These are phyloP conservation scores for Leccinum truebloodii DNA, from an alignment of 768 basidiomycete species.

Conservation along the genomic window DNA sequence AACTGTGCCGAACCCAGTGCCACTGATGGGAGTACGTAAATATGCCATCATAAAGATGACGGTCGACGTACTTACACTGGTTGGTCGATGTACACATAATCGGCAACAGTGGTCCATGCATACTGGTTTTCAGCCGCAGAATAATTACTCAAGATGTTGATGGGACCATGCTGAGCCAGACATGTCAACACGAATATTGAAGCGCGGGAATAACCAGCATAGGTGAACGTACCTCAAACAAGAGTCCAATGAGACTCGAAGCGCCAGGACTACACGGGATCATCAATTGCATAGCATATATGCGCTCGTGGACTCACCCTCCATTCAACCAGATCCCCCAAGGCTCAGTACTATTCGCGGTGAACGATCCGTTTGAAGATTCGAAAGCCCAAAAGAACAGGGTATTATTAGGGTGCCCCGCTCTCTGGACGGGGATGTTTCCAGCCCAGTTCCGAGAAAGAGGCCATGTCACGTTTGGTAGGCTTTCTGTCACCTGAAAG, in stretches of 20 bases:
- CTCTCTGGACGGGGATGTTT: constrained; percentile 61
- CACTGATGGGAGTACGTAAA: constrained; percentile 36
- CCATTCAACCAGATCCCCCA: constrained; percentile 78
- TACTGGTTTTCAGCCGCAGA: constrained; percentile 48
- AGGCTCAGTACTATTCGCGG: constrained; percentile 44
- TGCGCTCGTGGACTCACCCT: constrained; percentile 42
- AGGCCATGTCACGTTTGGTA: constrained; percentile 60
- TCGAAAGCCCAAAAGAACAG: constrained; percentile 69
- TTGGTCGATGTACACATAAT: constrained; percentile 70
- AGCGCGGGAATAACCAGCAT: neutral
- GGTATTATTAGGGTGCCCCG: constrained; percentile 62
- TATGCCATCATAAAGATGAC: neutral
- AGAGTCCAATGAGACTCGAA: constrained; percentile 62
- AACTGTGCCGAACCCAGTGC: constrained; percentile 64
- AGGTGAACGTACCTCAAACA: constrained; percentile 52
- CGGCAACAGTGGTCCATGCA: constrained; percentile 55
- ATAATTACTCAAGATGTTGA: constrained; percentile 53
- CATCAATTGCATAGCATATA: neutral
- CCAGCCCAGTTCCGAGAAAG: constrained; percentile 56
- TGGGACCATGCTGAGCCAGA: constrained; percentile 60
- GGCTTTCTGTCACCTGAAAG: constrained; percentile 53
- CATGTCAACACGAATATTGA: neutral
- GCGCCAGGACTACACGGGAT: constrained; percentile 52
- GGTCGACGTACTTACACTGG: constrained; percentile 45
- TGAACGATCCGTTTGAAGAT: constrained; percentile 55